Percentiles rank a stretch among this genome's conserved stretches.
Conservation (phyloP, 345 rosid species). For the Ceriops decandra region DNA sequence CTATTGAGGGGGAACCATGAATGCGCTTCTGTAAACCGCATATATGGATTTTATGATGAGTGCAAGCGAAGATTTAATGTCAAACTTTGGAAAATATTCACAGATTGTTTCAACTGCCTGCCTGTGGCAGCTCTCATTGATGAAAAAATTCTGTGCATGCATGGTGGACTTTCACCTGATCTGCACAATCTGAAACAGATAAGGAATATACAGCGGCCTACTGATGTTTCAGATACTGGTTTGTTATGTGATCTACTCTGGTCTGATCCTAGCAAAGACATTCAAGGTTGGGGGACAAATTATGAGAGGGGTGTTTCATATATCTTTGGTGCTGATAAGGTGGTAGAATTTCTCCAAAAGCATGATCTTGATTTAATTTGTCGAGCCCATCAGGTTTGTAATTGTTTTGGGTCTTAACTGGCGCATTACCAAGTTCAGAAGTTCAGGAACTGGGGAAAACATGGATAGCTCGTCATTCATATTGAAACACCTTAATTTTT, state of each 20-base stretch:
- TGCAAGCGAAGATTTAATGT: constrained; percentile 32
- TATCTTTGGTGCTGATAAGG: constrained; percentile 27
- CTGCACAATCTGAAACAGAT: constrained; percentile 25
- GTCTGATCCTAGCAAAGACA: constrained; percentile 30
- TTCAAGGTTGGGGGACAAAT: constrained; percentile 25
- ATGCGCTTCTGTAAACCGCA: constrained; percentile 29
- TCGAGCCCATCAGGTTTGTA: constrained; percentile 30
- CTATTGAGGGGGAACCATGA: constrained; percentile 31
- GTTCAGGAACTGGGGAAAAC: too few species aligned
- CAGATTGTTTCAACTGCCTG: constrained; percentile 32
- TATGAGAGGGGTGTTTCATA: constrained; percentile 28
- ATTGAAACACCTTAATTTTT: background rate
- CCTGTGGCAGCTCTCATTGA: constrained; percentile 29
- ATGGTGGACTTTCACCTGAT: constrained; percentile 33
- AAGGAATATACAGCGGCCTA: constrained; percentile 17
- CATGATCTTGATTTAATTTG: constrained; percentile 30
- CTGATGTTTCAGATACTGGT: constrained; percentile 18
- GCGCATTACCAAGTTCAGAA: background rate
- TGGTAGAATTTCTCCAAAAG: constrained; percentile 23
- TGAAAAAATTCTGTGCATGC: constrained; percentile 32
- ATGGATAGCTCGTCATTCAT: too few species aligned
- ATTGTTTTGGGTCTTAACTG: background rate
- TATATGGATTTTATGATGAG: constrained; percentile 32
- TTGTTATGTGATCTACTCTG: constrained; percentile 32
- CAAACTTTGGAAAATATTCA: constrained; percentile 28